Base-by-base conservation (phyloP, 202 grass and related monocot species). In the Brachypodium distachyon region DNA sequence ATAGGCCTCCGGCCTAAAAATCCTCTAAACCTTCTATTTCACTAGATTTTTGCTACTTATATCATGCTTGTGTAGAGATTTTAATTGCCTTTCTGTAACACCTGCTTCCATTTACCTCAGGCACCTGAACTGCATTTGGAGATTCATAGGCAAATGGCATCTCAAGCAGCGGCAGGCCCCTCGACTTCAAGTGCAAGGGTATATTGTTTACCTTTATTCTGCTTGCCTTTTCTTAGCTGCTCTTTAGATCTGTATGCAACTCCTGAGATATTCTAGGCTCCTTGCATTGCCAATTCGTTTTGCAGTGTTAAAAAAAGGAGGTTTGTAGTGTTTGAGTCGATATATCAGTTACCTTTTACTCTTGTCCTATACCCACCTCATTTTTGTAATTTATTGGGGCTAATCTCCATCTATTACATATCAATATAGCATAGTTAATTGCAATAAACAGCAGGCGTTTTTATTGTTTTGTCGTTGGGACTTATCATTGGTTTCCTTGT, bases 71-170 rank as follows among this genome's bases (percentile, higher is more conserved):
- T 52, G 27, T 77, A 43, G 28, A 3, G 50, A 65, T 82, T 64
- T 6, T 13, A 48, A 17, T 49, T 37, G 10, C 9, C 17, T 66
- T 88, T 16, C 29, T 77, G 40, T 67, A 57, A 81, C 19, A 82
- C 54, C 54, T 79, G 27, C 10, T 67, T 67, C 3, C 5, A 39
- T 48, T 61, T 41, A 59, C 61, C n/a, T 80, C 63, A 98, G 95
- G 95, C 95, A 56, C 91, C 95, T 36, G 95, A 98, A 23, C 83
- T 98, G 77, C 95, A 98, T 67, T 27, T 72, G 77, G 95, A 98
- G 73, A 78, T 98, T 27, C 95, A 98, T 54, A 90, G 77, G 85
- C 95, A 98, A 80, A 90, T 94, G 73, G 89, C 76, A 43, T 79
- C 87, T 78, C 95, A 94, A 65, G 34, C 63, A 51, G 47, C 67